A percentile compares a stretch with the other conserved stretches of the same genome.
phyloP scores from a whole-genome alignment of 768 basidiomycete species.

The Suillus lakei region DNA sequence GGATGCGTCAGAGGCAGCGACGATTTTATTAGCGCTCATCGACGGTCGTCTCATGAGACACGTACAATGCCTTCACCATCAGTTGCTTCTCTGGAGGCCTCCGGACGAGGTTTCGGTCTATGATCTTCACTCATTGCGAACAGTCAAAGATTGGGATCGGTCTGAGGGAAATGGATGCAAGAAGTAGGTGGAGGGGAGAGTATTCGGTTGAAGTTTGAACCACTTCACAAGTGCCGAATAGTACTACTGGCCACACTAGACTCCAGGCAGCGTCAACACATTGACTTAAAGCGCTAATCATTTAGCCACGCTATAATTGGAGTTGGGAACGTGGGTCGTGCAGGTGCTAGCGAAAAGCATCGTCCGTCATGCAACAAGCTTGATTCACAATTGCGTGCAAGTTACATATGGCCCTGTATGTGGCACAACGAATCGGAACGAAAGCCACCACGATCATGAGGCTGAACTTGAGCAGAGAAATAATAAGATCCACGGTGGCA shows the following conservation, averaged over 20 bases:
- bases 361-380: background rate
- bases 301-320: background rate
- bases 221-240: background rate
- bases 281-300: background rate
- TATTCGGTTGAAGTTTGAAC: background rate
- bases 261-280: background rate
- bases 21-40: background rate
- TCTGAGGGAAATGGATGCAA: background rate
- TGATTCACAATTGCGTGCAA: background rate
- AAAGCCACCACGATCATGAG: no score
- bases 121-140: background rate
- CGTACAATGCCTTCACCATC: background rate
- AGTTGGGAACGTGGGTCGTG: background rate
- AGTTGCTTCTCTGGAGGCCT: background rate
- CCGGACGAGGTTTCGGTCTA: background rate
- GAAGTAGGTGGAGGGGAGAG: background rate
- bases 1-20: background rate
- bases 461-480: no score
- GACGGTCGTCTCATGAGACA: background rate
- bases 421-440: no score
- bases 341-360: background rate
- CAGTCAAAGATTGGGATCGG: background rate
- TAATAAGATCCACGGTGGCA: no score
- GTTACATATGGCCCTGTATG: no score
- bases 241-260: no score